A percentile compares a stretch with the other conserved stretches of the same genome.
These are phyloP conservation scores for Spinellus fusiger DNA, from an alignment of 192 early-diverging fungal species.

Conservation along the genomic window DNA sequence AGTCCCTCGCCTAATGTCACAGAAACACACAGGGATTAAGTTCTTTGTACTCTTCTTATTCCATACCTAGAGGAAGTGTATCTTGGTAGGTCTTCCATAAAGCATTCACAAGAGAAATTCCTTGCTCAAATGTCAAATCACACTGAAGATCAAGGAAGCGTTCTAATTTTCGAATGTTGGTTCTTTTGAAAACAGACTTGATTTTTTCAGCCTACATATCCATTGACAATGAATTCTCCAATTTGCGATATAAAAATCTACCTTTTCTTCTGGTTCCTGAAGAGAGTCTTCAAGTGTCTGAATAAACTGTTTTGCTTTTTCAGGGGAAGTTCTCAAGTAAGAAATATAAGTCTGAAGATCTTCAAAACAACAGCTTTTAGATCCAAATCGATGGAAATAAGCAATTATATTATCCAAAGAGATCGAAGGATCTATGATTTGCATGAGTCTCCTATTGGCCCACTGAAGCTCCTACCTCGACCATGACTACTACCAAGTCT, in stretches of 20 bases:
- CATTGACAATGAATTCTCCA: too few relatives aligned
- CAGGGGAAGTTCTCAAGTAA: slow-evolving; percentile 13
- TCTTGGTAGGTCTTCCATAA: slow-evolving; percentile 38
- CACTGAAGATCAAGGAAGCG: slow-evolving; percentile 20
- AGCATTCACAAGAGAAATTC: slow-evolving; percentile 24
- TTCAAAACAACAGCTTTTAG: slow-evolving; percentile 66
- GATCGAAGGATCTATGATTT: background rate
- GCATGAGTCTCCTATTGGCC: too few relatives aligned
- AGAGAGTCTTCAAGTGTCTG: slow-evolving; percentile 18
- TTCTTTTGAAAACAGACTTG: slow-evolving; percentile 29
- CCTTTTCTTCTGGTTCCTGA: slow-evolving; percentile 34
- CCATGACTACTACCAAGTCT: slow-evolving; percentile 13
- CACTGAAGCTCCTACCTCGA: background rate
- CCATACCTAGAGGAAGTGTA: slow-evolving; percentile 42
- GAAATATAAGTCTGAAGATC: slow-evolving; percentile 59
- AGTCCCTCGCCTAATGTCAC: slow-evolving; percentile 40
- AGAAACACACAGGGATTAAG: background rate
- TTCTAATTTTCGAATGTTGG: slow-evolving; percentile 37
- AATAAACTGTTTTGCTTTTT: slow-evolving; percentile 32
- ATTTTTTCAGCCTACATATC: slow-evolving; percentile 16
- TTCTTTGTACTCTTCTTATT: background rate
- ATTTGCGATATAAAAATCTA: slow-evolving; percentile 11
- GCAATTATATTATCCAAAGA: slow-evolving; percentile 35
- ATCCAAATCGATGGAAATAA: slow-evolving; percentile 61
- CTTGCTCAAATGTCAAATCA: background rate